phyloP scores from a whole-genome alignment of 2,329 filamentous ascomycete genomes.

The Cladorrhinum sp. region DNA sequence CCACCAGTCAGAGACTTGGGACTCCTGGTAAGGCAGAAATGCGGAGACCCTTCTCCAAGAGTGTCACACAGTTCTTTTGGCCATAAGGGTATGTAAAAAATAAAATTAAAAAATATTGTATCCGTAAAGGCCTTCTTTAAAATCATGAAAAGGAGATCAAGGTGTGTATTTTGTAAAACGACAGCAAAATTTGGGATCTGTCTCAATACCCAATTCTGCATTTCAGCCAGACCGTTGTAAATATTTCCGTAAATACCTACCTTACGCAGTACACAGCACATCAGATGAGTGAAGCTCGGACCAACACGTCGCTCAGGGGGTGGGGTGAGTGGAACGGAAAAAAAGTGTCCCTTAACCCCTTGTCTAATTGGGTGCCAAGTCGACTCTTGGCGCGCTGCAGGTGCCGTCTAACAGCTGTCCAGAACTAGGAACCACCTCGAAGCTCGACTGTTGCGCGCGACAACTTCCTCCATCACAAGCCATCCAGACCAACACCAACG shows the following conservation, averaged over 20 bases:
- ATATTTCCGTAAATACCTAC: background rate
- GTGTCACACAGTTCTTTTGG: background rate
- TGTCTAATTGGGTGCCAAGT: background rate
- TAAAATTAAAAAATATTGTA: too few relatives aligned
- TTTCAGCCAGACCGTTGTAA: background rate
- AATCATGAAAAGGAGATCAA: too few relatives aligned
- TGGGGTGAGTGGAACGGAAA: background rate
- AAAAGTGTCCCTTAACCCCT: background rate
- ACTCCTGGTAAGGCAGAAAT: background rate
- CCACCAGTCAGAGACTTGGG: background rate
- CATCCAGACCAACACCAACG: conserved; percentile 20
- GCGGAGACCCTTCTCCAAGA: background rate
- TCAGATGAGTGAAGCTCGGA: conserved; percentile 7
- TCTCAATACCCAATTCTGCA: background rate
- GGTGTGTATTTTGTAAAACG: too few relatives aligned
- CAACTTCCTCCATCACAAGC: conserved; percentile 35
- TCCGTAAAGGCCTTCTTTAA: too few relatives aligned
- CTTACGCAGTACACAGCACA: too few relatives aligned
- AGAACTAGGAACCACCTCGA: background rate
- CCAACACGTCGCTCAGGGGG: conserved; percentile 1
- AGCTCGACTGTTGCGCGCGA: conserved; percentile 4
- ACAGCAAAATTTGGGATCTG: too few relatives aligned
- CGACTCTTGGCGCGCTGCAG: background rate
- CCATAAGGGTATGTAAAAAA: too few relatives aligned
- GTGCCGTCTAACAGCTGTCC: background rate